A percentile compares a stretch with the other conserved stretches of the same genome.
These are phyloP conservation scores for Suaeda aralocaspica DNA, from an alignment of 148 eudicot species.

Conservation along the genomic window DNA sequence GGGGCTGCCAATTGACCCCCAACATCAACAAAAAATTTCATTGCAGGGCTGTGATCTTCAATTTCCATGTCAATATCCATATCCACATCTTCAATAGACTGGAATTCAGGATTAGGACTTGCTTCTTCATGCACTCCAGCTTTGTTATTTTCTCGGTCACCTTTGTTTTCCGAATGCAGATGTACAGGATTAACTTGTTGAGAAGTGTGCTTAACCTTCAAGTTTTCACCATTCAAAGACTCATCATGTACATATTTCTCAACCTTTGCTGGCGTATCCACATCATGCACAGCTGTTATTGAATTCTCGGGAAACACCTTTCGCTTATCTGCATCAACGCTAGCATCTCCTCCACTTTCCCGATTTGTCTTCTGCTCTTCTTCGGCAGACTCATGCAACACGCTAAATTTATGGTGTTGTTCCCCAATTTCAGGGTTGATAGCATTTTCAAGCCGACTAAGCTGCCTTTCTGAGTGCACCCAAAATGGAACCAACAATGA, in stretches of 20 bases:
- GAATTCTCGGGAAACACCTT: slow-evolving; percentile 27
- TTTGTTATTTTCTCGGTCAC: slow-evolving; percentile 25
- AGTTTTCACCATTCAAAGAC: slow-evolving; percentile 20
- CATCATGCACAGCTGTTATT: slow-evolving; percentile 22
- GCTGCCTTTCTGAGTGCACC: slow-evolving; percentile 65
- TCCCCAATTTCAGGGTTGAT: slow-evolving; percentile 38
- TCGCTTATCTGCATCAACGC: slow-evolving; percentile 21
- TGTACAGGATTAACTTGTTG: slow-evolving; percentile 11
- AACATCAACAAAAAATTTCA: slow-evolving; percentile 15
- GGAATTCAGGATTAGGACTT: slow-evolving; percentile 28
- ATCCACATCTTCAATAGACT: slow-evolving; percentile 57
- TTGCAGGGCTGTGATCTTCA: slow-evolving; percentile 47
- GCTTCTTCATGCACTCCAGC: slow-evolving; percentile 25
- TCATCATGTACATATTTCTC: slow-evolving; percentile 23
- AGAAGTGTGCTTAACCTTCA: slow-evolving; percentile 19
- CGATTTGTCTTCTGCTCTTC: slow-evolving; percentile 19
- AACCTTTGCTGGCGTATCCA: slow-evolving; percentile 4
- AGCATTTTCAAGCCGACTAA: slow-evolving; percentile 57
- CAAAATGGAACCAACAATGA: slow-evolving; percentile 76
- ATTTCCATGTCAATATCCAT: slow-evolving; percentile 99
- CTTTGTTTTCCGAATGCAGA: slow-evolving; percentile 24
- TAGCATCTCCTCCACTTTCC: slow-evolving; percentile 27
- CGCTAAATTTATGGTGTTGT: slow-evolving; percentile 27
- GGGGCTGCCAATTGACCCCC: slow-evolving; percentile 8
- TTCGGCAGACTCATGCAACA: slow-evolving; percentile 19